phyloP scores from a whole-genome alignment of 441 rosid species.

The Euphorbia schlechtendalii region DNA sequence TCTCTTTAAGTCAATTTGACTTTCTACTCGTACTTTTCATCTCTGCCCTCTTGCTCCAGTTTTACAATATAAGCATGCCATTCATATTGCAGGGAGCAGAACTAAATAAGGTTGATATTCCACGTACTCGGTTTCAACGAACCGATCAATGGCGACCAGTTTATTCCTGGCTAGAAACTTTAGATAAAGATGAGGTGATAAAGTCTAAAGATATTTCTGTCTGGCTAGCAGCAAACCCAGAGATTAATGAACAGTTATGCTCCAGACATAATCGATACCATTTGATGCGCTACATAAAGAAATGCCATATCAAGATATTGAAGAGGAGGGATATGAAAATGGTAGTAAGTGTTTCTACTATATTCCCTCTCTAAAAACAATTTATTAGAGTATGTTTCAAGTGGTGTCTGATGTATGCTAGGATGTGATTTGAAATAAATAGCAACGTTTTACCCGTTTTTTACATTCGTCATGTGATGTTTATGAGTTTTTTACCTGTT shows the following conservation, averaged over 20 bases:
- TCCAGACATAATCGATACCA: constrained; percentile 88
- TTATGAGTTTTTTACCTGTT: neutral
- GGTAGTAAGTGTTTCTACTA: constrained; percentile 19
- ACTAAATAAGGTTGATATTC: constrained; percentile 34
- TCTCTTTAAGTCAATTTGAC: no score
- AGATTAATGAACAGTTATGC: constrained; percentile 56
- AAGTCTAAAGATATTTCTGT: constrained; percentile 80
- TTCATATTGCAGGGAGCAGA: constrained; percentile 35
- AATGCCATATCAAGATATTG: constrained; percentile 88
- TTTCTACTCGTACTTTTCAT: no score
- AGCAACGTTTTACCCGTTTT: neutral
- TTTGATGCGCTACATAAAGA: constrained; percentile 89
- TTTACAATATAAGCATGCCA: neutral
- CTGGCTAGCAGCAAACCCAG: constrained; percentile 69
- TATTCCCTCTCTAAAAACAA: neutral
- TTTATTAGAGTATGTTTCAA: neutral
- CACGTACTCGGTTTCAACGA: constrained; percentile 81
- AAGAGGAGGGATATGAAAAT: constrained; percentile 80
- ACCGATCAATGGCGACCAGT: constrained; percentile 88
- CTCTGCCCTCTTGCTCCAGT: no score
- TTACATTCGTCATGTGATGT: neutral
- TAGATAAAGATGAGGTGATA: constrained; percentile 69
- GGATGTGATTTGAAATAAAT: no score
- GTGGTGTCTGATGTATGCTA: neutral
- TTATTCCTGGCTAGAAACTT: constrained; percentile 81